Evolutionary conservation across 129 eudicot genomes (phyloP), one percentile per base, ranked within the genome.

Genomic region (Tanacetum coccineum): DNA sequence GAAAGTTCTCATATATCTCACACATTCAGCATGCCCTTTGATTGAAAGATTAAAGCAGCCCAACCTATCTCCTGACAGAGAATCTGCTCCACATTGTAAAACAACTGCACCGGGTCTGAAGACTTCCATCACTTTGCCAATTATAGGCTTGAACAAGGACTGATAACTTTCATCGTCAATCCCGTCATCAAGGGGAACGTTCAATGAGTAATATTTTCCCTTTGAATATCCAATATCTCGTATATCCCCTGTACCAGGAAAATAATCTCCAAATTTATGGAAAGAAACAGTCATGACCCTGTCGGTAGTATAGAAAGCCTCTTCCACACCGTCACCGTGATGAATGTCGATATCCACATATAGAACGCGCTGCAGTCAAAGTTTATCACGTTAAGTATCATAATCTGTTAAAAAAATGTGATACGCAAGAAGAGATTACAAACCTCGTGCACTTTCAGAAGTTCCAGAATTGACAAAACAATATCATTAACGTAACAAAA

Each of bases 301-400:
- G 70, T 93, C 95, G 2, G 98, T 93, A 15, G 87, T 82, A 70
- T 93, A 93, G 68, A 93, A 93, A 25, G 98, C 98, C 79, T 93
- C 98, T 81, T 93, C 98, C 46, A 93, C 98, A 60, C 98, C 98
- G 68, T 93, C 98, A 48, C 98, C 98, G 25, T 93, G 98, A 78
- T 93, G 98, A 70, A 93, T 88, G 82, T 93, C 98, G 55, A 93
- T 93, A 78, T 93, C 98, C 9, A 93, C 98, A 20, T 93, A 93
- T 49, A 93, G 62, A 49, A 93, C 98, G 59, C 98, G 95, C 92
- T 91, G 91, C 88, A 82, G 26, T 60, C 14, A 60, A 13, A 61
- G 8, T 32, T 15, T 39, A 8, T 15, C 7, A 61, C 4, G 14
- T 19, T 12, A 45, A 45, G 19, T 64, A 54, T 13, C 59, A 7